These are phyloP conservation scores for Apodospora peruviana DNA, from an alignment of 495 filamentous ascomycete species.

Conservation along the genomic window DNA sequence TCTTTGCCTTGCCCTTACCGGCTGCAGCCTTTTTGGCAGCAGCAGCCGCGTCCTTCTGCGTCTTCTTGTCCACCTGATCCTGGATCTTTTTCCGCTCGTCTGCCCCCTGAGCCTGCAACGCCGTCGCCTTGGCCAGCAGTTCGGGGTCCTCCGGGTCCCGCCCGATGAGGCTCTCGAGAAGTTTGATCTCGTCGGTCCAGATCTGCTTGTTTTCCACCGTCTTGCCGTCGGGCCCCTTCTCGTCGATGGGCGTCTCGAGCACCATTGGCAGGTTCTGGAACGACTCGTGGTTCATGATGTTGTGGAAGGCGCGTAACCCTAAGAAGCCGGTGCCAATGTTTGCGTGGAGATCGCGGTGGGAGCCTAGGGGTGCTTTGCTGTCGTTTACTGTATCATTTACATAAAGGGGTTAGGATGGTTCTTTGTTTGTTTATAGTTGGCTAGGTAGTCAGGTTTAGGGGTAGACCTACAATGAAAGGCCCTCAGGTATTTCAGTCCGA, in stretches of 20 bases:
- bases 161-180: slow-evolving; percentile 82
- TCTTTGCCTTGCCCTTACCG: slow-evolving; percentile 20
- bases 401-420: neutral
- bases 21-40: slow-evolving; percentile 23
- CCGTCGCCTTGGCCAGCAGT: slow-evolving; percentile 49
- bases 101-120: slow-evolving; percentile 63
- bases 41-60: slow-evolving; percentile 32
- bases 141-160: slow-evolving; percentile 65
- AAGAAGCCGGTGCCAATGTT: slow-evolving; percentile 94
- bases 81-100: slow-evolving; percentile 66
- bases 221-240: slow-evolving; percentile 49
- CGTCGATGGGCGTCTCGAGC: slow-evolving; percentile 88
- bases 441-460: neutral
- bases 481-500: slow-evolving; percentile 73
- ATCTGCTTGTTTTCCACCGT: slow-evolving; percentile 63
- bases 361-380: slow-evolving; percentile 76
- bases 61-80: slow-evolving; percentile 64
- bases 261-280: slow-evolving; percentile 85
- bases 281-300: slow-evolving; percentile 74
- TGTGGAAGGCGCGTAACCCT: slow-evolving; percentile 83
- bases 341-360: slow-evolving; percentile 78
- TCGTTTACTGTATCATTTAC: slow-evolving; percentile 58
- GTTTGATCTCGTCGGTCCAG: slow-evolving; percentile 82
- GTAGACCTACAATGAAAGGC: slow-evolving; percentile 57
- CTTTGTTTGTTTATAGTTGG: neutral